A percentile compares a stretch with the other conserved stretches of the same genome.
phyloP scores from a whole-genome alignment of 352 stramenopile genomes.

The Globisporangium echinulatum region DNA sequence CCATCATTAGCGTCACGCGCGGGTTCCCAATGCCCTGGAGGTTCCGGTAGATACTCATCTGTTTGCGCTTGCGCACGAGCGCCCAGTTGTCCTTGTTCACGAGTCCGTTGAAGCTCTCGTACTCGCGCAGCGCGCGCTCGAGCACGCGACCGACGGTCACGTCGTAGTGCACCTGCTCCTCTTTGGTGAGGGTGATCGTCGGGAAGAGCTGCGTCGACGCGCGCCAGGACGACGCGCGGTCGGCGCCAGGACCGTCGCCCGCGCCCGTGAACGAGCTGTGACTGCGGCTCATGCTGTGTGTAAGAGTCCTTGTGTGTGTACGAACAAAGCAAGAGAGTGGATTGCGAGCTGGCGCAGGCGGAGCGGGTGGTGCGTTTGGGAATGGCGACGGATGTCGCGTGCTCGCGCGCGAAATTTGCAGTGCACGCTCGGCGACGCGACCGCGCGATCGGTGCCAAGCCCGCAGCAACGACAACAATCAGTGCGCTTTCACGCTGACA shows the following conservation, averaged over 20 bases:
- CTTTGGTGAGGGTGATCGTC: constrained; percentile 16
- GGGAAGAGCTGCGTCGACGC: constrained; percentile 16
- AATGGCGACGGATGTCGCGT: neutral
- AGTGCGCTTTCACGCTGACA: too few relatives aligned
- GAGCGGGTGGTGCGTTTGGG: too few relatives aligned
- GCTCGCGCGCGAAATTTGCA: neutral
- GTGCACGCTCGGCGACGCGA: too few relatives aligned
- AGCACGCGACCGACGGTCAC: constrained; percentile 14
- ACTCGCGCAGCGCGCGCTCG: constrained; percentile 11
- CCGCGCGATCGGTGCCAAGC: neutral
- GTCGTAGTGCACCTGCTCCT: constrained; percentile 18
- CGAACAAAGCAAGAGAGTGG: neutral
- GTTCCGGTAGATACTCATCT: constrained; percentile 15
- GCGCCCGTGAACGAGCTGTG: neutral
- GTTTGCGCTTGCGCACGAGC: constrained; percentile 12
- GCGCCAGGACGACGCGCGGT: constrained; percentile 9
- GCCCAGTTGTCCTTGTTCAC: constrained; percentile 14
- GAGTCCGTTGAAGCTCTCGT: constrained; percentile 9
- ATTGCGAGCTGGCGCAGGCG: neutral
- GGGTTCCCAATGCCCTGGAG: constrained; percentile 7
- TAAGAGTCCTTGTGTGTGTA: neutral
- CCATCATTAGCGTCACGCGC: constrained; percentile 15
- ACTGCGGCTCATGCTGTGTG: neutral
- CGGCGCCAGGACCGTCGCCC: neutral
- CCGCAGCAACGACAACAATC: too few relatives aligned